phyloP scores from a whole-genome alignment of 78 protist genomes.

The Chrysochromulina tobinii region DNA sequence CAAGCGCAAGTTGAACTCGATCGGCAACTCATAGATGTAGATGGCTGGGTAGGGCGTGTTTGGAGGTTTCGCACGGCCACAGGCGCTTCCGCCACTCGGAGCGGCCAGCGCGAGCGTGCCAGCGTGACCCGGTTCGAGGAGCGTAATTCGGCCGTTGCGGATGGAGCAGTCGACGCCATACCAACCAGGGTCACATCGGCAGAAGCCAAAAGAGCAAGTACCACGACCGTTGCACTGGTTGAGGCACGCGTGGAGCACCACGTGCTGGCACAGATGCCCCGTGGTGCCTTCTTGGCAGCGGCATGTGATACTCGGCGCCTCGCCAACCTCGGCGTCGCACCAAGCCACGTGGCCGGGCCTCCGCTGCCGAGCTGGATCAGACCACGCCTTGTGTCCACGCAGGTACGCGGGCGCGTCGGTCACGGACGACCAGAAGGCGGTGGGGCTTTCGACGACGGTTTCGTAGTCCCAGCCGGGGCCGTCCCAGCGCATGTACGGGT shows the following conservation, averaged over 20 bases:
- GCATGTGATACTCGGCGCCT: not conserved
- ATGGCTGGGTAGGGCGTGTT: not conserved
- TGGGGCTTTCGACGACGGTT: no score
- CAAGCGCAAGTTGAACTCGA: not conserved
- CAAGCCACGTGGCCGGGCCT: no score
- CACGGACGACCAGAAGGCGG: no score
- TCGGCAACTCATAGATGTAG: slow-evolving; percentile 1
- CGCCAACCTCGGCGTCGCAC: no score
- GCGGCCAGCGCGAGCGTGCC: not conserved
- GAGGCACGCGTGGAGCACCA: not conserved
- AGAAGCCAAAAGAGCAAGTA: not conserved
- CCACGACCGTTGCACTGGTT: not conserved
- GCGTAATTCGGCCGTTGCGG: not conserved
- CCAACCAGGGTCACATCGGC: not conserved
- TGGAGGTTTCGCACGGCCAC: not conserved
- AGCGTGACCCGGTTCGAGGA: no score
- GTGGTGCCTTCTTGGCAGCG: not conserved
- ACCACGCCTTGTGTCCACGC: no score
- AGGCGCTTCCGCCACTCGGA: no score
- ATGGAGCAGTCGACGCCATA: slow-evolving; percentile 13
- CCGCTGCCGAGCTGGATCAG: no score
- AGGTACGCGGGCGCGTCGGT: no score
- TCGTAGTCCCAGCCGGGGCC: no score
- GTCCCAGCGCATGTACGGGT: no score
- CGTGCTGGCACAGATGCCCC: not conserved